phyloP scores from a whole-genome alignment of 345 rosid species.

The Citrus unshiu region DNA sequence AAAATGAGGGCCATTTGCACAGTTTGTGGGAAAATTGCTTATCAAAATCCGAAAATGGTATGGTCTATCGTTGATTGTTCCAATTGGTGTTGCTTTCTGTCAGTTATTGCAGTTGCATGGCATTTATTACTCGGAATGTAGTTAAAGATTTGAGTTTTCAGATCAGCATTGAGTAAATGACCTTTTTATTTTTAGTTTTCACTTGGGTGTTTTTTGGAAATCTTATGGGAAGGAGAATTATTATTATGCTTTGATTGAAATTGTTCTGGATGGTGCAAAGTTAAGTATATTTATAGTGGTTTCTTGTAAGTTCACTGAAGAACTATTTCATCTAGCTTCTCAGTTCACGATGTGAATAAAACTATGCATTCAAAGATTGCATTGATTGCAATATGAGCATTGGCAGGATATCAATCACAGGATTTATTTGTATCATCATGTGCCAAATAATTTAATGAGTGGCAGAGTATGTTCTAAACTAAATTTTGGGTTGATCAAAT shows the following conservation, averaged over 20 bases:
- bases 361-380: not conserved
- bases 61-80: not conserved
- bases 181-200: not conserved
- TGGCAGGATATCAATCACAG: not conserved
- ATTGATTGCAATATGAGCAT: not conserved
- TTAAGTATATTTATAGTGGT: not conserved
- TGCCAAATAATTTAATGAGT: not conserved
- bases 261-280: not conserved
- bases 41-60: slow-evolving; percentile 99
- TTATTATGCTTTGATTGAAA: not conserved
- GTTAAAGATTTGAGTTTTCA: not conserved
- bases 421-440: not conserved
- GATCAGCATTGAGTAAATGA: not conserved
- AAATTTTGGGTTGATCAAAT: not conserved
- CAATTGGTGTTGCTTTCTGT: not conserved
- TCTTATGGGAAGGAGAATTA: not conserved
- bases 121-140: not conserved
- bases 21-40: slow-evolving; percentile 67
- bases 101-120: not conserved
- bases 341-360: not conserved
- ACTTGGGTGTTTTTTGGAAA: not conserved
- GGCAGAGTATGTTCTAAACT: not conserved
- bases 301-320: not conserved
- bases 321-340: not conserved
- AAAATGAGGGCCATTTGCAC: slow-evolving; percentile 85